Evolutionary conservation across 2,329 filamentous ascomycete genomes (phyloP).

Genomic region (Calonectria pteridis): DNA sequence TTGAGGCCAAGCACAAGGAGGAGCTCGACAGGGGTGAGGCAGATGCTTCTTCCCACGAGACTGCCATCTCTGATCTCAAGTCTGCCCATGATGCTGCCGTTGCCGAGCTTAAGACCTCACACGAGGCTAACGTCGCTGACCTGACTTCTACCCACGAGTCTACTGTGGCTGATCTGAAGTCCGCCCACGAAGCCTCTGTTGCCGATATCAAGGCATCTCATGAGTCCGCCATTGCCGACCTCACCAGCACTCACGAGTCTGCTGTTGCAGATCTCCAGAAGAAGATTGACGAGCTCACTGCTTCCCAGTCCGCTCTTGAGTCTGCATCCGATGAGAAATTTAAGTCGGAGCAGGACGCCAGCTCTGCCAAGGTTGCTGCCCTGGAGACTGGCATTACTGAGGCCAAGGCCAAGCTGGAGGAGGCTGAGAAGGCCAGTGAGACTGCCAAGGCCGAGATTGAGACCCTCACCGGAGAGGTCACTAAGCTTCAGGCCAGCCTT

Average conservation of each 20-base stretch:
- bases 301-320: constrained; percentile 60
- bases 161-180: constrained; percentile 41
- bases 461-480: constrained; percentile 55
- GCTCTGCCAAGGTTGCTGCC: constrained; percentile 58
- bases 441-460: constrained; percentile 59
- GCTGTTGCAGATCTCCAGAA: constrained; percentile 63
- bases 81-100: constrained; percentile 63
- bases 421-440: constrained; percentile 60
- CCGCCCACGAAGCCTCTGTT: constrained; percentile 62
- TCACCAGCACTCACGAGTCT: constrained; percentile 64
- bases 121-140: constrained; percentile 63
- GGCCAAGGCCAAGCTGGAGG: constrained; percentile 62
- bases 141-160: constrained; percentile 62
- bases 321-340: constrained; percentile 59
- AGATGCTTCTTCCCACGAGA: constrained; percentile 60
- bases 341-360: constrained; percentile 59
- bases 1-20: constrained; percentile 66
- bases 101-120: constrained; percentile 58
- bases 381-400: constrained; percentile 66
- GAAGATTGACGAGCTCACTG: constrained; percentile 66
- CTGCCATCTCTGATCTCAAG: constrained; percentile 43
- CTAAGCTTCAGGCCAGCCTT: constrained; percentile 55
- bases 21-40: constrained; percentile 62
- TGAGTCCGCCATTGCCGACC: constrained; percentile 63
- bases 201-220: constrained; percentile 60